Percentiles rank a stretch among this genome's conserved stretches.
These are phyloP conservation scores for Labyrinthula sp. DNA, from an alignment of 352 stramenopile genomes.

Conservation along the genomic window DNA sequence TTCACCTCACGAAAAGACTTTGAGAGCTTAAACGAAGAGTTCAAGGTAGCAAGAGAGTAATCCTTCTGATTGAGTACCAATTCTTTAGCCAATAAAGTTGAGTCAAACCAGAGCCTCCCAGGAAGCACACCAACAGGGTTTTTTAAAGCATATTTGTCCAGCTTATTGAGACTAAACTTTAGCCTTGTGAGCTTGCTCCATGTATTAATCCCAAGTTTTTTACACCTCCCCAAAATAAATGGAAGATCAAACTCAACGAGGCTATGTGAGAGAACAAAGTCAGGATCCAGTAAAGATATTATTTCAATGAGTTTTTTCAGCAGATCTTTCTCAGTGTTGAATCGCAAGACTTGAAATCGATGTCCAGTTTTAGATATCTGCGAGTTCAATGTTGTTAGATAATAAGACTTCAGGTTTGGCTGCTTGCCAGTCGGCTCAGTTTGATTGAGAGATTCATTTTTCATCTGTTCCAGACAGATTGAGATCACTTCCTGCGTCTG, in stretches of 20 bases:
- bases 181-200: constrained; percentile 55
- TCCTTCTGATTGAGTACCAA: constrained; percentile 82
- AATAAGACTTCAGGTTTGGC: too few relatives aligned
- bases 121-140: constrained; percentile 65
- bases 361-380: too few relatives aligned
- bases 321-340: constrained; percentile 54
- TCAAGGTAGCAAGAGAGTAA: constrained; percentile 89
- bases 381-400: too few relatives aligned
- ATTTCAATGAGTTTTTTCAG: constrained; percentile 55
- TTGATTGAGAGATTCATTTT: too few relatives aligned
- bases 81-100: constrained; percentile 88
- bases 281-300: constrained; percentile 83
- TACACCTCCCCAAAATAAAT: constrained; percentile 78
- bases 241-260: constrained; percentile 90
- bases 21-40: too few relatives aligned
- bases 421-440: too few relatives aligned
- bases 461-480: neutral
- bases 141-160: constrained; percentile 41
- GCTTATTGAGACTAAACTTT: constrained; percentile 34
- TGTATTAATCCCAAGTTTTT: constrained; percentile 58
- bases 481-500: neutral
- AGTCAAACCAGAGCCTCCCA: constrained; percentile 87
- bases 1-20: too few relatives aligned
- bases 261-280: constrained; percentile 95
- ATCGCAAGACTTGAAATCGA: too few relatives aligned